These are phyloP conservation scores for Rhodomyrtus tomentosa DNA, from an alignment of 345 rosid genomes.

Conservation along the genomic window DNA sequence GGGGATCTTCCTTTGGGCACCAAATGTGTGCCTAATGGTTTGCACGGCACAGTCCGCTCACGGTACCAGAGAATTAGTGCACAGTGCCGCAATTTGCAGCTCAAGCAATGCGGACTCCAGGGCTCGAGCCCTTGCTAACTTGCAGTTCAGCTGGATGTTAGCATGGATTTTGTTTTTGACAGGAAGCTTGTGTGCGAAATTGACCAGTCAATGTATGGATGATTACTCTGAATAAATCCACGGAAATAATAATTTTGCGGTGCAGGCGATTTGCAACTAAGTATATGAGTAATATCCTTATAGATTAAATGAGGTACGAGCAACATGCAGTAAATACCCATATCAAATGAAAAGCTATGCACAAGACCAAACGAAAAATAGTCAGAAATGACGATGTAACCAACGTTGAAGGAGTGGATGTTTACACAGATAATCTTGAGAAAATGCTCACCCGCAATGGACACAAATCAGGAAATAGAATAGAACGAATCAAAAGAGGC, in stretches of 20 bases:
- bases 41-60: constrained; percentile 25
- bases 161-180: constrained; percentile 45
- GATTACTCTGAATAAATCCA: background rate
- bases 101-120: constrained; percentile 45
- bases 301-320: background rate
- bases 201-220: constrained; percentile 20
- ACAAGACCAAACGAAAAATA: background rate
- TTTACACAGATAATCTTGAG: background rate
- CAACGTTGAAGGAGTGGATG: background rate
- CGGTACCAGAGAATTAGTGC: constrained; percentile 5
- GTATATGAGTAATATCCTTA: background rate
- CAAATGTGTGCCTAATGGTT: constrained; percentile 52
- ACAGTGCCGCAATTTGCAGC: constrained; percentile 43
- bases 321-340: background rate
- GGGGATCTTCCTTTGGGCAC: constrained; percentile 77
- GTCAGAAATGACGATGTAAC: background rate
- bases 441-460: background rate
- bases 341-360: background rate
- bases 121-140: constrained; percentile 63
- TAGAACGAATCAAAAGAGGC: background rate
- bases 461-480: background rate
- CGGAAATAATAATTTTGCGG: no score
- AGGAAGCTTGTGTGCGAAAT: constrained; percentile 39
- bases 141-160: constrained; percentile 83
- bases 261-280: no score